These are phyloP conservation scores for Aschersonia sp. DNA, from an alignment of 2,329 filamentous ascomycete species.

Conservation along the genomic window DNA sequence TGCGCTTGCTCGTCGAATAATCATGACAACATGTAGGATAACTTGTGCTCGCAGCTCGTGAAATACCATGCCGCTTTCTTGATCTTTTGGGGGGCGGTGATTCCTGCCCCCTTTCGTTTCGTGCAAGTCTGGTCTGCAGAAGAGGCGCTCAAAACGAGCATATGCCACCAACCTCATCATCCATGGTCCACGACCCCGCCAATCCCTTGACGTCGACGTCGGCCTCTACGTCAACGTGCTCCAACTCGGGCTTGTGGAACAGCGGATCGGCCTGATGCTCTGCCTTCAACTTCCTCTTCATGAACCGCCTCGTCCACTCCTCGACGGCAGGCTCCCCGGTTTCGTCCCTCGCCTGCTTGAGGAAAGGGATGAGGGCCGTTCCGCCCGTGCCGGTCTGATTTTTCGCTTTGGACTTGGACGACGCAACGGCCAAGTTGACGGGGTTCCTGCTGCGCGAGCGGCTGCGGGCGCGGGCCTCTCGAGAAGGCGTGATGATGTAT, in stretches of 20 bases:
- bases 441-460: slow-evolving; percentile 39
- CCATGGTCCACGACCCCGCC: slow-evolving; percentile 78
- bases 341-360: slow-evolving; percentile 94
- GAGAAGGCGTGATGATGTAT: slow-evolving; percentile 84
- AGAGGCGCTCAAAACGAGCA: slow-evolving; percentile 29
- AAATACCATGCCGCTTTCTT: too few species aligned
- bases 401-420: slow-evolving; percentile 30
- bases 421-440: slow-evolving; percentile 50
- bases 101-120: too few species aligned
- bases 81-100: too few species aligned
- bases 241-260: slow-evolving; percentile 29
- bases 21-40: too few species aligned
- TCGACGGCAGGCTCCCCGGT: slow-evolving; percentile 82
- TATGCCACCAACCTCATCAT: slow-evolving; percentile 59
- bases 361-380: slow-evolving; percentile 83
- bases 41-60: too few species aligned
- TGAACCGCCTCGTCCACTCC: slow-evolving; percentile 43
- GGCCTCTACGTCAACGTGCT: slow-evolving; percentile 22
- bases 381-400: slow-evolving; percentile 83
- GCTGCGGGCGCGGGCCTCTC: slow-evolving; percentile 53
- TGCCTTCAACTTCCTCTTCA: slow-evolving; percentile 35
- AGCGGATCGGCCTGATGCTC: slow-evolving; percentile 43
- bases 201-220: slow-evolving; percentile 48
- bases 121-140: too few species aligned
- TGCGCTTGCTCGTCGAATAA: too few species aligned